These are phyloP conservation scores for Mortierella sp. DNA, from an alignment of 371 early-diverging fungal genomes.

Conservation along the genomic window DNA sequence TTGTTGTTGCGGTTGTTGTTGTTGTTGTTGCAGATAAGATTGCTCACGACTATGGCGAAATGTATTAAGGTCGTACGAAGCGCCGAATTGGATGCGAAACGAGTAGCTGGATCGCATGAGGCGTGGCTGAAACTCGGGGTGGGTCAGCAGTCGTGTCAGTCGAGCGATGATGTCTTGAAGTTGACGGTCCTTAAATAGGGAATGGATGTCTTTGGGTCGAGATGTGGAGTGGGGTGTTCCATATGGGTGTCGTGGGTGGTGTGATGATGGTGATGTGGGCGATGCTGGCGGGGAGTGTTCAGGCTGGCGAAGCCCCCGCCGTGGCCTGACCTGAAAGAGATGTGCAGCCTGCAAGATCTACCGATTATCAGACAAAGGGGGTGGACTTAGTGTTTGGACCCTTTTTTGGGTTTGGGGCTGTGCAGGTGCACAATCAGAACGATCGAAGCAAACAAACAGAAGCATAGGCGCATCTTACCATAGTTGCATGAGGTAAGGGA, in stretches of 20 bases:
- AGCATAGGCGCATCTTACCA: constrained; percentile 23
- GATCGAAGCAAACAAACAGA: background rate
- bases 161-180: constrained; percentile 33
- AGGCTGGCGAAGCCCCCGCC: constrained; percentile 6
- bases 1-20: background rate
- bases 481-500: constrained; percentile 35
- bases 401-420: background rate
- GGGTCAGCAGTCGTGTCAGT: constrained; percentile 23
- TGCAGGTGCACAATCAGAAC: background rate
- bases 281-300: constrained; percentile 1
- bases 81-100: constrained; percentile 21
- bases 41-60: background rate
- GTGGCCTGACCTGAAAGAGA: constrained; percentile 47
- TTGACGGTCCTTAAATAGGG: constrained; percentile 27
- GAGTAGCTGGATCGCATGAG: constrained; percentile 50
- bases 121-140: constrained; percentile 50
- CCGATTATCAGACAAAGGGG: background rate
- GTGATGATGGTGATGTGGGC: constrained; percentile 4
- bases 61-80: background rate
- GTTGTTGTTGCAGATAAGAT: background rate
- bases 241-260: background rate
- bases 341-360: constrained; percentile 46
- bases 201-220: constrained; percentile 16
- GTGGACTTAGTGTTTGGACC: constrained; percentile 1
- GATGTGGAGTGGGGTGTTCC: background rate